A percentile compares a stretch with the other conserved stretches of the same genome.
Evolutionary conservation across 2,329 filamentous ascomycete genomes (phyloP).

Genomic region (Boeremia lycopersici): DNA sequence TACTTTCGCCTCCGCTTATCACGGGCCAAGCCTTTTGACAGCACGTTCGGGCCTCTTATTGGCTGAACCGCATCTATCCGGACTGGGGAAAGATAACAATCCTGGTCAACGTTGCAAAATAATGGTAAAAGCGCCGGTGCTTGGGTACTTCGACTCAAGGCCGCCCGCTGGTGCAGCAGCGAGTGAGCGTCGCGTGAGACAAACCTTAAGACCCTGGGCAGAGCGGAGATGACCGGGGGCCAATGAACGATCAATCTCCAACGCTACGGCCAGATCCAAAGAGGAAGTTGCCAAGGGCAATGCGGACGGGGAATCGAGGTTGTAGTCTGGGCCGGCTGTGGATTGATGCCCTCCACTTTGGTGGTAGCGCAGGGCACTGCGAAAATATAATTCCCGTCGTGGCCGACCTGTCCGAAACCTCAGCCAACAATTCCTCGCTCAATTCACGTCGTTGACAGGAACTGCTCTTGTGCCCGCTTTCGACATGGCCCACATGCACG

Average conservation of each 20-base stretch:
- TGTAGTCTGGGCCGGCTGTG: constrained; percentile 36
- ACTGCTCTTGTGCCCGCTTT: constrained; percentile 36
- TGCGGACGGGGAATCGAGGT: constrained; percentile 25
- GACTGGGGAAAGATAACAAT: constrained; percentile 42
- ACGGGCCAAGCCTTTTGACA: constrained; percentile 21
- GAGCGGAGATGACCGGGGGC: constrained; percentile 41
- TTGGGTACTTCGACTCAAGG: constrained; percentile 26
- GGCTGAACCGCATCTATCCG: constrained; percentile 25
- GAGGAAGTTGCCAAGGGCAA: constrained; percentile 45
- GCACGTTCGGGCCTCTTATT: constrained; percentile 28
- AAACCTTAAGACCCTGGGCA: constrained; percentile 20
- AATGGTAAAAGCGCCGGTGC: constrained; percentile 26
- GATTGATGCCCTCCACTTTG: constrained; percentile 34
- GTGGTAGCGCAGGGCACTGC: constrained; percentile 35
- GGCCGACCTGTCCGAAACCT: constrained; percentile 16
- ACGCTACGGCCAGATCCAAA: constrained; percentile 34
- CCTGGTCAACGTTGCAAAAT: constrained; percentile 29
- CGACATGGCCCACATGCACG: constrained; percentile 42
- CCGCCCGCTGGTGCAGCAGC: constrained; percentile 21
- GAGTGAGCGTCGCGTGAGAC: constrained; percentile 27
- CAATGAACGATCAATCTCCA: constrained; percentile 29
- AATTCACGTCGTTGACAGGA: constrained; percentile 31
- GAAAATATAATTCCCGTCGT: constrained; percentile 42
- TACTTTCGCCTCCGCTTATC: constrained; percentile 47
- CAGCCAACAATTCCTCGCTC: constrained; percentile 34